Percentiles rank a stretch among this genome's conserved stretches.
Evolutionary conservation across 2,329 filamentous ascomycete species (phyloP).

Genomic region (Seiridium cupressi): DNA sequence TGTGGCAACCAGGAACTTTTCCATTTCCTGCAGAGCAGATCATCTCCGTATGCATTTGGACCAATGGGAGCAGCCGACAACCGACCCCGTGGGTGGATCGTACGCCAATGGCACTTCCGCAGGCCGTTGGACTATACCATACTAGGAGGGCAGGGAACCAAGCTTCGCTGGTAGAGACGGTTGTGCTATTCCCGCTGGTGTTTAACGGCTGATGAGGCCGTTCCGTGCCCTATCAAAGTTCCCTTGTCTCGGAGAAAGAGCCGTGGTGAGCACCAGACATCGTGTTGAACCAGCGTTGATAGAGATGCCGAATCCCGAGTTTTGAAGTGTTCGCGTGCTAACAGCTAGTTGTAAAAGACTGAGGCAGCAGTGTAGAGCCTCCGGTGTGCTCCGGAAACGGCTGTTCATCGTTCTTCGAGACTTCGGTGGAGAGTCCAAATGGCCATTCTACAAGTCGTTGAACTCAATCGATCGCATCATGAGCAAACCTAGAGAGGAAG

Average conservation of each 20-base stretch:
- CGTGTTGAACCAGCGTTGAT: no score
- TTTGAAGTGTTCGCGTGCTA: background rate
- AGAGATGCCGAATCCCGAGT: no score
- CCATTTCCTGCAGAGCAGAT: background rate
- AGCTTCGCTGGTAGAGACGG: background rate
- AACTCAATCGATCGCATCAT: background rate
- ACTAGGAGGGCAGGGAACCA: background rate
- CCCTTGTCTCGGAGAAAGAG: no score
- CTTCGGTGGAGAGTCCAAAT: background rate
- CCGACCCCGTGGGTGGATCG: background rate
- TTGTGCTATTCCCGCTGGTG: background rate
- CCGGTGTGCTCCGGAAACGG: background rate
- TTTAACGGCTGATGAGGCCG: background rate
- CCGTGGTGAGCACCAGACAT: no score
- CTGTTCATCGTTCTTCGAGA: background rate
- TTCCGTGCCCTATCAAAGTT: background rate
- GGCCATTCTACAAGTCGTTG: background rate
- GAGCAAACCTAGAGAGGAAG: background rate
- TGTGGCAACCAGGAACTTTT: background rate
- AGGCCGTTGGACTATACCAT: background rate
- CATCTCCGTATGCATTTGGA: background rate
- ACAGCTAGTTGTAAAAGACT: background rate
- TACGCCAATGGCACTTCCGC: background rate
- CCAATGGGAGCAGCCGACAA: background rate
- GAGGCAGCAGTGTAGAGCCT: background rate